Evolutionary conservation across 2,329 filamentous ascomycete species (phyloP).

Genomic region (Daldinia eschscholtzii): DNA sequence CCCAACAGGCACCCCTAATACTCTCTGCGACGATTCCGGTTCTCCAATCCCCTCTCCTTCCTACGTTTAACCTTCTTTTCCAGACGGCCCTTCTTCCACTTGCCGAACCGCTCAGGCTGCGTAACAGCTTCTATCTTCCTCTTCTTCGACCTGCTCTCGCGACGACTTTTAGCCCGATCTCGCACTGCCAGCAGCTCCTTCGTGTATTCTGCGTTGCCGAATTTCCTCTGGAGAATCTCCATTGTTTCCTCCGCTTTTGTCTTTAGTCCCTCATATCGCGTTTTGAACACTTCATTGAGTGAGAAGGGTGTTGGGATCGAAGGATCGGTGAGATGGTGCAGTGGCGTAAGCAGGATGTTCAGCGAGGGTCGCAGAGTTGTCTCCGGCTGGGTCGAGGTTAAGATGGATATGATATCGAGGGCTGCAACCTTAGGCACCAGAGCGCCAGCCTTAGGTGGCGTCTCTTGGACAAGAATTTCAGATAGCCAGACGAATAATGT

Average conservation of each 20-base stretch:
- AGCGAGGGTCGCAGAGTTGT: conserved; percentile 72
- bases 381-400: conserved; percentile 72
- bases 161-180: conserved; percentile 76
- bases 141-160: conserved; percentile 83
- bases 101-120: conserved; percentile 81
- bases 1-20: conserved; percentile 65
- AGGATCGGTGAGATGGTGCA: conserved; percentile 88
- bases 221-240: conserved; percentile 84
- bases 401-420: conserved; percentile 78
- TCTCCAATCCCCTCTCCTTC: conserved; percentile 81
- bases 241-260: conserved; percentile 81
- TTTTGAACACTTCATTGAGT: conserved; percentile 76
- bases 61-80: conserved; percentile 86
- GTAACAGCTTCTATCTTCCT: conserved; percentile 88
- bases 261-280: conserved; percentile 77
- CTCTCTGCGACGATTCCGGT: conserved; percentile 77
- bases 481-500: conserved; percentile 85
- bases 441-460: conserved; percentile 70
- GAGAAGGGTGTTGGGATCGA: conserved; percentile 79
- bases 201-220: conserved; percentile 86
- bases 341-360: conserved; percentile 68
- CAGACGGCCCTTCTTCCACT: conserved; percentile 84
- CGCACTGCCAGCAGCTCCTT: conserved; percentile 78
- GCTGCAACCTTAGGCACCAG: conserved; percentile 81
- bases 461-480: conserved; percentile 81